Conservation (phyloP, 1,284 basidiomycete species). For the Ceratobasidium sp. region DNA sequence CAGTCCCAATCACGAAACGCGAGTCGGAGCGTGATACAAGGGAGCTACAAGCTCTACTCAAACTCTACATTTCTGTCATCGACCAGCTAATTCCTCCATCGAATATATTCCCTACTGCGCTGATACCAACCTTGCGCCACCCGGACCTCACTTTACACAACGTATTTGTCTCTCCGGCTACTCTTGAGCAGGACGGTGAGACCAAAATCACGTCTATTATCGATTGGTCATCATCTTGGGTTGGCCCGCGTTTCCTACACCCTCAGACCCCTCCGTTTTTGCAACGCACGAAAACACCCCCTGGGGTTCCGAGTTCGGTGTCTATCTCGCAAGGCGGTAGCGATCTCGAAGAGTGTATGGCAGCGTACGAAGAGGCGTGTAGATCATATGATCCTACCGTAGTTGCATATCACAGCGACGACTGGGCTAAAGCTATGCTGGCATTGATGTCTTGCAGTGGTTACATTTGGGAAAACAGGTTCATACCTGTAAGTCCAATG, state of each 20-base stretch:
- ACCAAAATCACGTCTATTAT: neutral
- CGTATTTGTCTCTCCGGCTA: neutral
- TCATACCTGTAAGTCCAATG: neutral
- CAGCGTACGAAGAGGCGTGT: neutral
- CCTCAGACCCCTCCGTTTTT: neutral
- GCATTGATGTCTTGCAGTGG: neutral
- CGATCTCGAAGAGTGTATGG: neutral
- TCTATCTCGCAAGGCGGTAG: neutral
- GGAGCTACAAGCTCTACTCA: neutral
- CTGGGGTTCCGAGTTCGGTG: neutral
- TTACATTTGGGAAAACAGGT: neutral
- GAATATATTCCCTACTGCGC: neutral
- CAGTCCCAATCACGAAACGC: neutral
- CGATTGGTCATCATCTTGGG: neutral
- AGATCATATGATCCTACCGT: neutral
- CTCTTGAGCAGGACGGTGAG: too few species aligned
- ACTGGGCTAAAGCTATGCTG: slow-evolving; percentile 1
- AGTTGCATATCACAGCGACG: neutral
- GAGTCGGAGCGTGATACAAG: neutral
- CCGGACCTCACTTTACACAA: neutral
- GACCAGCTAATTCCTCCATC: neutral
- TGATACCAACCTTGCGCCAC: neutral
- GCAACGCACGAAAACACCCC: neutral
- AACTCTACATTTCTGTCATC: neutral
- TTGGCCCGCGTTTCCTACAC: neutral